Base-by-base conservation (phyloP, 805 yeast species). In the Ogataea haglerorum region DNA sequence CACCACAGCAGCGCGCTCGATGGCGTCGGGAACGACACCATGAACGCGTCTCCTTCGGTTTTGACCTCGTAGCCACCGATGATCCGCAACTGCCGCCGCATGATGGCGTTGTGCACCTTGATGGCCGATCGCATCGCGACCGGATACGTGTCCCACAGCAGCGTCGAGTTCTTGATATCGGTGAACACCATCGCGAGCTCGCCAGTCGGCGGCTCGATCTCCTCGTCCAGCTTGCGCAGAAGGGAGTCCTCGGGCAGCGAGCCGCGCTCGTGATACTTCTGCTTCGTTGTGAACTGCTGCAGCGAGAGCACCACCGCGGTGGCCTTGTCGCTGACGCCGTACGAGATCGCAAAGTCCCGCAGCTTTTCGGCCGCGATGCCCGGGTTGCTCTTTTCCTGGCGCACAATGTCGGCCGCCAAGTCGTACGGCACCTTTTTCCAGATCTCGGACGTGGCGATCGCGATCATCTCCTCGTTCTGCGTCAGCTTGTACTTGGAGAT, bases 31-130 rank as follows among this genome's bases (percentile, higher is more conserved):
- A 93, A 93, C 10, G 97, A 87, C 10, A 93, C 97, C 87, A 93
- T 90, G 54, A 93, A 93, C 0, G 99, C 96, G 71, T 93, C 99
- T 58, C 99, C 99, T 78, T 93, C 99, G 2, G 97, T 93, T 61
- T 93, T 93, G 19, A 93, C 99, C 61, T 93, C 99, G 60, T 93
- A 93, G 2, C 99, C 99, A 25, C 98, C 97, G 57, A 86, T 87
- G 34, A 90, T 82, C 52, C 96, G 76, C 47, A 93, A 67, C 51
- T 88, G 95, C 36, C 98, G 76, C 57, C 99, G 79, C 99, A 93
- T 93, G 22, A 93, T 77, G 16, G 86, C 77, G 58, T 93, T 93
- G 63, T 93, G 99, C 4, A 87, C 84, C 64, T 89, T 88, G 57
- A 93, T 93, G 0, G 99, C 98, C 2, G 96, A 82, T 61, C 97